Evolutionary conservation across 768 basidiomycete species (phyloP).

Genomic region (Daedaleopsis sinensis): DNA sequence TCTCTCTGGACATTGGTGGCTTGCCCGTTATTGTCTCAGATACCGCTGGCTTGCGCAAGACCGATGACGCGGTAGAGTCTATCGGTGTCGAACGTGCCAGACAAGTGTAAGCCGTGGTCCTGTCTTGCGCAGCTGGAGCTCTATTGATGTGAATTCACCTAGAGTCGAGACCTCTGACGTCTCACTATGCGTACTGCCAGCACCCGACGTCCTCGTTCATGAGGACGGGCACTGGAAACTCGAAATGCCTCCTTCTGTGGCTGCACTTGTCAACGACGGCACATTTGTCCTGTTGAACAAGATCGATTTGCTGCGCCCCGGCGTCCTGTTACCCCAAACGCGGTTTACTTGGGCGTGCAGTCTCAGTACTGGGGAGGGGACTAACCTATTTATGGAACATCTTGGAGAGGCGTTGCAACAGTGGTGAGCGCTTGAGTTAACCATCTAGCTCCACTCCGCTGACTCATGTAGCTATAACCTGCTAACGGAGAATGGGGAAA

Average conservation of each 20-base stretch:
- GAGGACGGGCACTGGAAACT: conserved; percentile 20
- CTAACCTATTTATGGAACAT: conserved; percentile 58
- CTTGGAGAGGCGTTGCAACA: conserved; percentile 54
- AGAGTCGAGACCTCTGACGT: conserved; percentile 73
- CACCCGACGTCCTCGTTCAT: conserved; percentile 46
- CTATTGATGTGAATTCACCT: neutral
- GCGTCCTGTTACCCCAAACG: neutral
- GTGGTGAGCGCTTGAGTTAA: conserved; percentile 40
- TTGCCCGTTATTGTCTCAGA: conserved; percentile 81
- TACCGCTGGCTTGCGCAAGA: conserved; percentile 80
- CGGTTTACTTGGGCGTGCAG: conserved; percentile 60
- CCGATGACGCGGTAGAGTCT: conserved; percentile 71
- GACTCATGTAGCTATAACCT: conserved; percentile 15
- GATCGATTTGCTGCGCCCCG: conserved; percentile 50
- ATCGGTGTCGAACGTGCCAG: conserved; percentile 82
- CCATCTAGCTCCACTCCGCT: neutral
- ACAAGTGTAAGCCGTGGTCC: conserved; percentile 52
- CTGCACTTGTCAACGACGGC: conserved; percentile 42
- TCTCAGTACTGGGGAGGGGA: conserved; percentile 60
- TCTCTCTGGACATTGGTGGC: conserved; percentile 88
- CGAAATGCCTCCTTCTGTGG: conserved; percentile 49
- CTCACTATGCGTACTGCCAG: conserved; percentile 79
- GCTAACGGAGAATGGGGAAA: conserved; percentile 6
- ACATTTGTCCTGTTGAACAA: conserved; percentile 85
- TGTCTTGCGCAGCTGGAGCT: neutral